phyloP scores from a whole-genome alignment of 352 stramenopile genomes.

The Phytophthora syringae region DNA sequence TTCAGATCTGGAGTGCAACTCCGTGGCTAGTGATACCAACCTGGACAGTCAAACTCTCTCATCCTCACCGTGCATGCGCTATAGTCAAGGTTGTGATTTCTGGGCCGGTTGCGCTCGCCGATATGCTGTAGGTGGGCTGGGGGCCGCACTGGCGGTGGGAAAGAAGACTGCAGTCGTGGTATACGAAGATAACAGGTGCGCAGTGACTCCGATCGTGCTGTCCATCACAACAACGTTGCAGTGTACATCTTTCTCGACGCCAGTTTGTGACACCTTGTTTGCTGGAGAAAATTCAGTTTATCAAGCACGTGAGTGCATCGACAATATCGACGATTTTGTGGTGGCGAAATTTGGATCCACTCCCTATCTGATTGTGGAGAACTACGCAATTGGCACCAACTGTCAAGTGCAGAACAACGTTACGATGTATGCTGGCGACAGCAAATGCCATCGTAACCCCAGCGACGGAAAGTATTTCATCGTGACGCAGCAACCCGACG shows the following conservation, averaged over 20 bases:
- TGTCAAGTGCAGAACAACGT: conserved; percentile 6
- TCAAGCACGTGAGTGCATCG: conserved; percentile 13
- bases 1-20: conserved; percentile 3
- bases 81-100: conserved; percentile 1
- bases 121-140: conserved; percentile 9
- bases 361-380: conserved; percentile 14
- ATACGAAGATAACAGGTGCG: conserved; percentile 18
- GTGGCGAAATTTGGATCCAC: conserved; percentile 2
- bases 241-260: neutral
- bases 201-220: conserved; percentile 1
- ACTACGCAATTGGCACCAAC: conserved; percentile 15
- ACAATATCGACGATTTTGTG: neutral
- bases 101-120: neutral
- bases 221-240: neutral
- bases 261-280: conserved; percentile 6
- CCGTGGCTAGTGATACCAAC: neutral
- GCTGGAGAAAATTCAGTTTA: neutral
- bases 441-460: conserved; percentile 14
- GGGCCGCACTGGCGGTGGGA: neutral
- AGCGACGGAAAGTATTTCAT: conserved; percentile 1
- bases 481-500: neutral
- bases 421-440: conserved; percentile 14
- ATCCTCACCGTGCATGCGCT: conserved; percentile 8
- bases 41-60: conserved; percentile 9
- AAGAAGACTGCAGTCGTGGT: conserved; percentile 12